Evolutionary conservation across 345 rosid species (phyloP).

Genomic region (Melaleuca alternifolia): DNA sequence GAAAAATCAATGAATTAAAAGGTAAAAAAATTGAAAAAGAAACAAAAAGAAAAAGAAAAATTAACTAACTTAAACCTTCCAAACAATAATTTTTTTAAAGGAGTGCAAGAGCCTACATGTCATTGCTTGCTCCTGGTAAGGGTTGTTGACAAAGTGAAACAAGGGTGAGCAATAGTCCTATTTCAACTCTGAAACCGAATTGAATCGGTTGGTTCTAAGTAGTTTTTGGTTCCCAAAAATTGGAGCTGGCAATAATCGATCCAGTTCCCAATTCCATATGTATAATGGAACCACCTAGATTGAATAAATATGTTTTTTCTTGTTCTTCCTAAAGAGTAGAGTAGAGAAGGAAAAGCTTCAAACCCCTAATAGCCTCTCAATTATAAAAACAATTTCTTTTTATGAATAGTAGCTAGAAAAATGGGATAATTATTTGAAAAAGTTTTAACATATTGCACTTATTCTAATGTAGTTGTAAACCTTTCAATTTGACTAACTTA

Average conservation of each 20-base stretch:
- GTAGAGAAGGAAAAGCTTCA: neutral
- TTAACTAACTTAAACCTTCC: no score
- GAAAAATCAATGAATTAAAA: no score
- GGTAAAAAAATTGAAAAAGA: no score
- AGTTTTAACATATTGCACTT: no score
- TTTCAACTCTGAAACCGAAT: neutral
- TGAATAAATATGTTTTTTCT: no score
- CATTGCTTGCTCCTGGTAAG: neutral
- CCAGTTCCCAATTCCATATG: no score
- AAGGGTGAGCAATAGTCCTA: neutral
- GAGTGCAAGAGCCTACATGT: neutral
- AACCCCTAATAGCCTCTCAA: neutral
- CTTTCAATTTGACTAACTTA: no score
- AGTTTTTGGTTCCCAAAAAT: neutral
- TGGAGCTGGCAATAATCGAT: neutral
- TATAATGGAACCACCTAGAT: rapidly evolving
- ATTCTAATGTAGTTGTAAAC: no score
- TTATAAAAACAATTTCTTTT: neutral
- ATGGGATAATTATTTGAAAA: no score
- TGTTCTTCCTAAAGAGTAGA: neutral
- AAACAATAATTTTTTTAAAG: no score
- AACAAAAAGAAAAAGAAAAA: no score
- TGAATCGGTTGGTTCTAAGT: neutral
- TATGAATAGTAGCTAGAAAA: neutral
- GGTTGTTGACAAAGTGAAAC: no score